phyloP scores from a whole-genome alignment of 805 yeast genomes.

The Ogataea degrootiae region DNA sequence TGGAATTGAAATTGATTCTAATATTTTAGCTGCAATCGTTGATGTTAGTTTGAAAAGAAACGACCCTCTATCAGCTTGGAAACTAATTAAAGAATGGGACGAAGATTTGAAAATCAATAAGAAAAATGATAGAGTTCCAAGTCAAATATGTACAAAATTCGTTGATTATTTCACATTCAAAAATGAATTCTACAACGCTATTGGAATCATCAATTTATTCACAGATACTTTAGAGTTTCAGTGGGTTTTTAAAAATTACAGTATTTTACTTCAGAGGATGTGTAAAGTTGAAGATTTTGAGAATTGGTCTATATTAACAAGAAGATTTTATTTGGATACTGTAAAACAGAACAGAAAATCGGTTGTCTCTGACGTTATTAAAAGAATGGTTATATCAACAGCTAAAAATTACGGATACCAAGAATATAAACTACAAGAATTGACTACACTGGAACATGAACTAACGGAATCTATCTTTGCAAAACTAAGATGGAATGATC shows the following conservation, averaged over 20 bases:
- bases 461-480: constrained; percentile 5
- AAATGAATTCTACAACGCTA: constrained; percentile 16
- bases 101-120: background rate
- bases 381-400: background rate
- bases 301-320: constrained; percentile 18
- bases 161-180: constrained; percentile 13
- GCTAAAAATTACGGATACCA: constrained; percentile 8
- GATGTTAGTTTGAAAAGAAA: constrained; percentile 4
- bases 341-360: constrained; percentile 2
- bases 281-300: constrained; percentile 4
- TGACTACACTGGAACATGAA: constrained; percentile 9
- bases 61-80: constrained; percentile 13
- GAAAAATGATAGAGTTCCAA: constrained; percentile 1
- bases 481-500: constrained; percentile 11
- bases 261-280: constrained; percentile 9
- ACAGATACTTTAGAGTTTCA: constrained; percentile 1
- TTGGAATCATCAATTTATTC: constrained; percentile 19
- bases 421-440: constrained; percentile 4
- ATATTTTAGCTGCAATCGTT: constrained; percentile 9
- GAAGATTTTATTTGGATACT: constrained; percentile 19
- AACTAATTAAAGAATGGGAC: constrained; percentile 2
- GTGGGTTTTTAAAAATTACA: constrained; percentile 15
- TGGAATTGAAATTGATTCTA: constrained; percentile 1
- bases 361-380: constrained; percentile 1
- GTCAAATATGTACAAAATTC: constrained; percentile 7